Evolutionary conservation across 225 moss, liverwort and hornwort species (phyloP).

Genomic region (Bryoerythrophyllum caledonicum): DNA sequence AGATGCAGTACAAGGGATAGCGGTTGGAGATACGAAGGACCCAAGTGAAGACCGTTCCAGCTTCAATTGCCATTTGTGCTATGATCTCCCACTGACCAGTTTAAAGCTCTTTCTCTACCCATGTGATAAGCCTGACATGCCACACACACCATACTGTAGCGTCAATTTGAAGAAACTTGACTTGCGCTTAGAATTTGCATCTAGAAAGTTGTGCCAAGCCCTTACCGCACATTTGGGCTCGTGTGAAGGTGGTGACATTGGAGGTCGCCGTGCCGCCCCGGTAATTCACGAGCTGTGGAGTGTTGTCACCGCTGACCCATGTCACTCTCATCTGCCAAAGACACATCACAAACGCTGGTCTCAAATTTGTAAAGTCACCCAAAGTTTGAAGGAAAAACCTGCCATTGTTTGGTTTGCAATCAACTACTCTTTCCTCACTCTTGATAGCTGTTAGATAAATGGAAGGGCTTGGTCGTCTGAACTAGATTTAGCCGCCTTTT

Average conservation of each 20-base stretch:
- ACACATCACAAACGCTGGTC: not conserved
- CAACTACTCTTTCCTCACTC: too few relatives aligned
- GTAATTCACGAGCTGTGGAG: slow-evolving; percentile 42
- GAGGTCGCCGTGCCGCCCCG: slow-evolving; percentile 28
- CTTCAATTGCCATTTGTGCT: not conserved
- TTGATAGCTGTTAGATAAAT: too few relatives aligned
- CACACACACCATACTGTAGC: too few relatives aligned
- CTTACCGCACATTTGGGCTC: slow-evolving; percentile 55
- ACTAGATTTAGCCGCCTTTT: too few relatives aligned
- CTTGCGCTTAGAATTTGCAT: too few relatives aligned
- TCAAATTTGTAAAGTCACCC: not conserved
- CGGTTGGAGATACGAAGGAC: not conserved
- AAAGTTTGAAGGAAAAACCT: too few relatives aligned
- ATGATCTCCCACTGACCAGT: too few relatives aligned
- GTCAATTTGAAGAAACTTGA: too few relatives aligned
- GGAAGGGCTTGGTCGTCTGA: too few relatives aligned
- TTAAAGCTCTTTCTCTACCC: too few relatives aligned
- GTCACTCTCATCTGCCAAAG: slow-evolving; percentile 61
- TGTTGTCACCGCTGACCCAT: slow-evolving; percentile 50
- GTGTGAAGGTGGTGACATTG: slow-evolving; percentile 40
- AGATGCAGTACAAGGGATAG: not conserved
- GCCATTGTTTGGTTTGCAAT: too few relatives aligned
- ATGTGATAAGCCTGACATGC: too few relatives aligned
- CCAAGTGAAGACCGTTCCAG: not conserved
- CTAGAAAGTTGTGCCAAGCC: not conserved